Evolutionary conservation across 75 land plant species (phyloP), one percentile per base, ranked within the genome.

Genomic region (Chamaecyparis obtusa): DNA sequence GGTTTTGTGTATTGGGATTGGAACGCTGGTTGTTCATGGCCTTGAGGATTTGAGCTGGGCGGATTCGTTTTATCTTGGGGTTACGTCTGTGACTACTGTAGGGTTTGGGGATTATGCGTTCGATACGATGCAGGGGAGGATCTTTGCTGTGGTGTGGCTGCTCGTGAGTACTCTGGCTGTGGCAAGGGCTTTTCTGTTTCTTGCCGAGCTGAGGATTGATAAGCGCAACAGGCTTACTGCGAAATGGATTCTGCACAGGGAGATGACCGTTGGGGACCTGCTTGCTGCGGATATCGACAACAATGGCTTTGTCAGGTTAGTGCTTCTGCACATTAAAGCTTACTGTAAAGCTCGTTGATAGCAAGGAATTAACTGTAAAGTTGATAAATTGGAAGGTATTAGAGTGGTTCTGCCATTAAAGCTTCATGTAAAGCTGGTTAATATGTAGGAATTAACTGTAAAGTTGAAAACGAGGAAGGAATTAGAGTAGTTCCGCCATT

Each of bases 91-190:
- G 71, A 96, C 97, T 1, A 96, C 97, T 0, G 93, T 96, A 0
- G 97, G 97, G 30, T 96, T 93, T 75, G 97, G 97, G 21, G 97
- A 96, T 87, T 90, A 95, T 60, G 87, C 97, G 2, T 96, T 96
- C 83, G 81, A 80, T 78, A 96, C 92, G 0, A 2, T 74, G 24
- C 24, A 36, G 43, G 97, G 97, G 30, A 83, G 97, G 36, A 80
- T 91, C 16, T 96, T 96, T 85, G 97, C 97, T 13, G 85, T 89
- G 2, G 86, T 94, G 15, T 96, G 97, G 97, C 80, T 96, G 55
- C 80, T 95, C 36, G 86, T 96, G 27, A 93, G 94, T 67, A 95
- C 96, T 35, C 80, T 96, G 84, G 93, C 94, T 10, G 94, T 96
- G 55, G 97, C 97, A 3, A 56, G 94, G 49, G 93, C 95, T 1